A percentile compares a stretch with the other conserved stretches of the same genome.
phyloP scores from a whole-genome alignment of 1,139 yeast species.

The Suhomyces bolitotheri region DNA sequence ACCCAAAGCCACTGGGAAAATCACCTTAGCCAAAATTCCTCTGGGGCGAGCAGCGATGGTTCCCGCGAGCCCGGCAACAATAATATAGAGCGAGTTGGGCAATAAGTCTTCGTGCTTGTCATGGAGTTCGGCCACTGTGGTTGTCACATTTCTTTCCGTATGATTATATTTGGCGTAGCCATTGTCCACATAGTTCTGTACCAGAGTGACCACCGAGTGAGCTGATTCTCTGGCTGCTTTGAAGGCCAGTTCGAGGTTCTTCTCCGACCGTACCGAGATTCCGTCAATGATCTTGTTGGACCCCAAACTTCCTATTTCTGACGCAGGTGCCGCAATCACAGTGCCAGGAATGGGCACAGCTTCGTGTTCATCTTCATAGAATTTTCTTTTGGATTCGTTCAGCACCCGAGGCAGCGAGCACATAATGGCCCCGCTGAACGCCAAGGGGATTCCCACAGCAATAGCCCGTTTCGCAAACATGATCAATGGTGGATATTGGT shows the following conservation, averaged over 20 bases:
- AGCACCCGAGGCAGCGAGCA: conserved; percentile 4
- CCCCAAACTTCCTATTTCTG: conserved; percentile 43
- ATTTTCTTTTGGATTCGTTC: conserved; percentile 43
- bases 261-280: conserved; percentile 55
- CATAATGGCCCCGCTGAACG: conserved; percentile 6
- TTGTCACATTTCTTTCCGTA: conserved; percentile 66
- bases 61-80: conserved; percentile 79
- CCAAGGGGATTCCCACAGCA: conserved; percentile 12
- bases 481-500: background rate
- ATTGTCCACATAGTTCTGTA: conserved; percentile 28
- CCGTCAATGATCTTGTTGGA: conserved; percentile 55
- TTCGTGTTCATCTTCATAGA: conserved; percentile 60
- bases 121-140: conserved; percentile 69
- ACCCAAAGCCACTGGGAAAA: conserved; percentile 69
- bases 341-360: conserved; percentile 57
- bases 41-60: conserved; percentile 77
- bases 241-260: conserved; percentile 49
- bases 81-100: conserved; percentile 72
- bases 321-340: conserved; percentile 50
- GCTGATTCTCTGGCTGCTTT: conserved; percentile 45
- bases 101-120: conserved; percentile 70
- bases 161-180: conserved; percentile 53
- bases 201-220: conserved; percentile 16
- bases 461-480: conserved; percentile 17
- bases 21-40: conserved; percentile 54